Evolutionary conservation across 805 yeast species (phyloP).

Genomic region (Priceomyces melissophilus): DNA sequence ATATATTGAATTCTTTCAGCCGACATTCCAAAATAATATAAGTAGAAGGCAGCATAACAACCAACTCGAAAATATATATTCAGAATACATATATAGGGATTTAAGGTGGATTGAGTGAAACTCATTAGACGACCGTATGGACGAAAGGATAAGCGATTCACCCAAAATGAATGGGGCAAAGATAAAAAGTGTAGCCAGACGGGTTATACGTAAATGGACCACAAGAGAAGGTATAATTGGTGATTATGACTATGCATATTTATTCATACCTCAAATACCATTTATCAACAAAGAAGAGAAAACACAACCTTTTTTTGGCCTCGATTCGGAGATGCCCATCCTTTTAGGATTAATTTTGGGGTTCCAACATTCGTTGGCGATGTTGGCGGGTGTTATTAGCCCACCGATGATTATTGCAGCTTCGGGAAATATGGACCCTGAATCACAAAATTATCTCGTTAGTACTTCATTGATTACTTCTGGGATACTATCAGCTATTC

Average conservation of each 20-base stretch:
- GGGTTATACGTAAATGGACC: constrained; percentile 47
- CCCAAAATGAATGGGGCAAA: constrained; percentile 6
- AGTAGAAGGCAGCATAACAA: too few species aligned
- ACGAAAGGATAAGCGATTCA: too few species aligned
- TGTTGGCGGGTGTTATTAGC: constrained; percentile 87
- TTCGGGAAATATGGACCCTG: constrained; percentile 54
- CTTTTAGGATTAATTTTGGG: constrained; percentile 74
- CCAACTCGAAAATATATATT: too few species aligned
- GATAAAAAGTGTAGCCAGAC: constrained; percentile 14
- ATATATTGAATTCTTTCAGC: too few species aligned
- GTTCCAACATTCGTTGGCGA: constrained; percentile 81
- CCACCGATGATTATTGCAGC: constrained; percentile 75
- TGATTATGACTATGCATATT: constrained; percentile 75
- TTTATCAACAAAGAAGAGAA: constrained; percentile 46
- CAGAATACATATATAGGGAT: too few species aligned
- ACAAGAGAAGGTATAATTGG: constrained; percentile 84
- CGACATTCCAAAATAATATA: too few species aligned
- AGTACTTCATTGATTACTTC: constrained; percentile 36
- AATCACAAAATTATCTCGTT: constrained; percentile 35
- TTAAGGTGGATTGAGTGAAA: too few species aligned
- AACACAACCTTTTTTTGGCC: constrained; percentile 78
- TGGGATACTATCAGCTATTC: constrained; percentile 57
- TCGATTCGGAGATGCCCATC: constrained; percentile 79
- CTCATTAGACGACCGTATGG: too few species aligned
- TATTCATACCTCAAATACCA: constrained; percentile 80